phyloP scores from a whole-genome alignment of 805 yeast genomes.

The Pichia exigua region DNA sequence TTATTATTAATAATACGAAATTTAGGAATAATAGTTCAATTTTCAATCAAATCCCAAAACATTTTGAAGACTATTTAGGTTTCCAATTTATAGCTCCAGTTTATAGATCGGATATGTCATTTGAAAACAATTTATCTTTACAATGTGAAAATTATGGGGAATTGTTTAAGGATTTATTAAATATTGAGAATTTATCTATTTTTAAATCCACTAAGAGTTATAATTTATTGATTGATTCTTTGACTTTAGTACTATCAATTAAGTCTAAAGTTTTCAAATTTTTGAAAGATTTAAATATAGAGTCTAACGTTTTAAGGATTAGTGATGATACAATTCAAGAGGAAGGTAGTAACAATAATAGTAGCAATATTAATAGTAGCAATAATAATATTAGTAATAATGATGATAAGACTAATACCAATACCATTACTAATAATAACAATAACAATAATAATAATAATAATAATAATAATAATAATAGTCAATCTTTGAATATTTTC shows the following conservation, averaged over 20 bases:
- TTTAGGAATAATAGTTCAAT: neutral
- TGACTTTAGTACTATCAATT: conserved; percentile 29
- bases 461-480: neutral
- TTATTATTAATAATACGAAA: conserved; percentile 13
- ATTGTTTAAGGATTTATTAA: conserved; percentile 8
- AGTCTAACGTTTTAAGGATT: conserved; percentile 11
- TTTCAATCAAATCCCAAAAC: conserved; percentile 11
- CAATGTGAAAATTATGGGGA: conserved; percentile 9
- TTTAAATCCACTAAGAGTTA: conserved; percentile 6
- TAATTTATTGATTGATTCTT: conserved; percentile 21
- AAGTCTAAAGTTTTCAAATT: conserved; percentile 24
- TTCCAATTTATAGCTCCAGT: conserved; percentile 26
- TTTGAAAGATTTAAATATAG: conserved; percentile 15
- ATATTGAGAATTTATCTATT: conserved; percentile 13
- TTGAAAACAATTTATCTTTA: conserved; percentile 17
- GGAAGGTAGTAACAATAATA: neutral
- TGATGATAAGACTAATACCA: too few species aligned
- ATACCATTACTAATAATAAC: too few species aligned
- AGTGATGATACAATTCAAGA: neutral
- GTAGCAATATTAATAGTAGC: too few species aligned
- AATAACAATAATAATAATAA: neutral
- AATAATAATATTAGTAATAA: too few species aligned
- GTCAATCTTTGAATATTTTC: conserved; percentile 15
- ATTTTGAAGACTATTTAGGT: conserved; percentile 15
- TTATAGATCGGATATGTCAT: conserved; percentile 20